phyloP scores from a whole-genome alignment of 2,329 filamentous ascomycete species.

The Sporothrix luriei region DNA sequence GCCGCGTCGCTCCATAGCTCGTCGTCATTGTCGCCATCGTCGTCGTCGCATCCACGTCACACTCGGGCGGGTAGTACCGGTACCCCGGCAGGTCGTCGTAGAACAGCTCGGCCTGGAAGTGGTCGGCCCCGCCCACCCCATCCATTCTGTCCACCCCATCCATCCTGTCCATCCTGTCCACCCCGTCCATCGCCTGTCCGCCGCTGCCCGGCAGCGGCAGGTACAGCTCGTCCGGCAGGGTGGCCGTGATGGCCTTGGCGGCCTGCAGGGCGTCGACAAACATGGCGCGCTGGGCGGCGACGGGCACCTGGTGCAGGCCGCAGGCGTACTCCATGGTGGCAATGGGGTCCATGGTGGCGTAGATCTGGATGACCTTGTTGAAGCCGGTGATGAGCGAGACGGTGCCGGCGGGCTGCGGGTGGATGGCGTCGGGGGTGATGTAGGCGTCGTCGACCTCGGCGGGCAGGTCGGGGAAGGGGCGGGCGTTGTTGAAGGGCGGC shows the following conservation, averaged over 20 bases:
- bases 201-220: slow-evolving; percentile 35
- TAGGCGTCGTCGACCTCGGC: slow-evolving; percentile 82
- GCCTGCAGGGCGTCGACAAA: slow-evolving; percentile 70
- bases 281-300: slow-evolving; percentile 74
- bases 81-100: slow-evolving; percentile 52
- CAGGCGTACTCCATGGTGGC: slow-evolving; percentile 81
- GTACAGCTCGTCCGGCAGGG: slow-evolving; percentile 67
- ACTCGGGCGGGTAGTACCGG: slow-evolving; percentile 54
- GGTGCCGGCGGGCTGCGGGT: slow-evolving; percentile 67
- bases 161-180: background rate
- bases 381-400: slow-evolving; percentile 77
- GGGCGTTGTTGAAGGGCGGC: slow-evolving; percentile 70
- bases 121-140: slow-evolving; percentile 42
- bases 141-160: no score
- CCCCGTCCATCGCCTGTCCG: slow-evolving; percentile 33
- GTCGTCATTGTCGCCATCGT: background rate
- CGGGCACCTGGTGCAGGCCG: slow-evolving; percentile 75
- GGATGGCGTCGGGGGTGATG: slow-evolving; percentile 70
- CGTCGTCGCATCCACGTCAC: slow-evolving; percentile 31
- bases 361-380: slow-evolving; percentile 76
- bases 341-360: slow-evolving; percentile 76
- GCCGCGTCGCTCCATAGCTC: background rate
- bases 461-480: slow-evolving; percentile 76
- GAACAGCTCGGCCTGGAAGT: slow-evolving; percentile 37
- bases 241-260: slow-evolving; percentile 68